phyloP scores from a whole-genome alignment of 345 rosid species.

The Gossypium turneri region DNA sequence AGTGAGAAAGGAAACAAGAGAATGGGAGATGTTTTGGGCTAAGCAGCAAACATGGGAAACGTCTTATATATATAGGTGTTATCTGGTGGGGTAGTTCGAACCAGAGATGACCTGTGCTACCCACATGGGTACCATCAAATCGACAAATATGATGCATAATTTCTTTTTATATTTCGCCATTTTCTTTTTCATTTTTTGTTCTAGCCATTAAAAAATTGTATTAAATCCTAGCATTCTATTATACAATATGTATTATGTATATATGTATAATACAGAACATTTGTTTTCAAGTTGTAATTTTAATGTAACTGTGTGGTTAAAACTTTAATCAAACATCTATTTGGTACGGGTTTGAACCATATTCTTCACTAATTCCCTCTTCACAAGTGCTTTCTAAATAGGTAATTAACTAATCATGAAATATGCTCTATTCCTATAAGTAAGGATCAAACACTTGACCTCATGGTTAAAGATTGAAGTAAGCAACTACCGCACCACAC shows the following conservation, averaged over 20 bases:
- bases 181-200: not conserved
- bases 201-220: not conserved
- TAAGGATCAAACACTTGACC: too few relatives aligned
- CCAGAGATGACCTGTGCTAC: not conserved
- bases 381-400: too few relatives aligned
- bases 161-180: not conserved
- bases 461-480: too few relatives aligned
- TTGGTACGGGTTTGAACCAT: too few relatives aligned
- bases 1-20: not conserved
- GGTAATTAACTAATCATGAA: too few relatives aligned
- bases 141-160: not conserved
- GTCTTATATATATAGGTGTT: conserved; percentile 6
- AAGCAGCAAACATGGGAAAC: not conserved
- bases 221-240: not conserved
- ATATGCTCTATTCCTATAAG: accelerated
- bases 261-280: too few relatives aligned
- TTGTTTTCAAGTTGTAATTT: too few relatives aligned
- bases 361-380: too few relatives aligned
- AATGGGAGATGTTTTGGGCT: not conserved
- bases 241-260: not conserved
- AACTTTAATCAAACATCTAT: too few relatives aligned
- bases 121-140: not conserved
- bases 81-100: not conserved
- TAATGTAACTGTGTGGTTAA: too few relatives aligned
- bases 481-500: too few relatives aligned